Evolutionary conservation across 129 eudicot species (phyloP), one percentile per base, ranked within the genome.

Genomic region (Flaveria ramosissima): DNA sequence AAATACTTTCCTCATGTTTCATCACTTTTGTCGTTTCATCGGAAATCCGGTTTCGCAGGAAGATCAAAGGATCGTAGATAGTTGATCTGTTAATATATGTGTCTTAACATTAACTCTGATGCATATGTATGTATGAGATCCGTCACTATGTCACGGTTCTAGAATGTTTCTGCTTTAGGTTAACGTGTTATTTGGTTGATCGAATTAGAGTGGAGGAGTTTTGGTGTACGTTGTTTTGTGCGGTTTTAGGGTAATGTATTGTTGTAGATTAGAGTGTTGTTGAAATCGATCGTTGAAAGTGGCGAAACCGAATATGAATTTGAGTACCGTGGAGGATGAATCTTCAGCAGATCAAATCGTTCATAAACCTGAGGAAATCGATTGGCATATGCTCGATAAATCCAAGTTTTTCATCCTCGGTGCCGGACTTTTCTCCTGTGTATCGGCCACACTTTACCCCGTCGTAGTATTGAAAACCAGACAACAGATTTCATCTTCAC

Each of bases 341-440:
- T 72, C 92, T 9, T 57, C 81, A 15, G 91, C 81, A 15, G 92
- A 86, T 77, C 71, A 68, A 30, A 68, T 27, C 7, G 81, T 90
- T 32, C 90, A 84, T 70, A 46, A 86, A 47, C 96, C 96, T n/a
- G 89, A 91, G 6, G 98, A 93, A 65, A 87, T 93, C 65, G 90
- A 93, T 45, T 93, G 98, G 98, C 73, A 93, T 53, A 93, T 88
- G 98, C 83, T 93, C 50, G 92, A 93, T 68, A 93, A 93, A 72
- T 88, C 92, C 2, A 93, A 93, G 86, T 88, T 93, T 50, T 93
- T 90, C 82, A 24, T 93, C 76, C 86, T 90, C n/a, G 98, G 98
- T 1, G 97, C 97, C 3, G 97, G 92, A 10, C 70, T 93, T 12
- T 93, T 93, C 62, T 90, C 98, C 6, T 92, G 98, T 39, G 92